Evolutionary conservation across 2,329 filamentous ascomycete genomes (phyloP).

Genomic region (Microcyclosporella mali): DNA sequence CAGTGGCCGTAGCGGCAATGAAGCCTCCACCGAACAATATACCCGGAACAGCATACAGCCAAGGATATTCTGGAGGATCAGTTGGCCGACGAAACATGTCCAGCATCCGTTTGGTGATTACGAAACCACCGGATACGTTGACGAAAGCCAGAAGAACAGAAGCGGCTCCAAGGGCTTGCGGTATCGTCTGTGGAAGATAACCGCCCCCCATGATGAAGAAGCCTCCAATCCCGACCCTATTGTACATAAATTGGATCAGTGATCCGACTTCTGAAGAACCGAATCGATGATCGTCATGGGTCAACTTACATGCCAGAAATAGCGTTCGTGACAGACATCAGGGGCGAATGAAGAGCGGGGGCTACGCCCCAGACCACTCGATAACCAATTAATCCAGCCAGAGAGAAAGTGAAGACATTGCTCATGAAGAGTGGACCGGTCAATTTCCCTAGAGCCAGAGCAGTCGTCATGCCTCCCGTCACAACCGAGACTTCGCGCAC

Average conservation of each 20-base stretch:
- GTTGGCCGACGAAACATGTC: slow-evolving; percentile 85
- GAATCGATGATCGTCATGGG: too few species aligned
- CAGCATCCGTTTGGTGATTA: slow-evolving; percentile 88
- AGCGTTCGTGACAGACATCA: slow-evolving; percentile 92
- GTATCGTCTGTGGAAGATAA: slow-evolving; percentile 68
- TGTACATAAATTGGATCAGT: too few species aligned
- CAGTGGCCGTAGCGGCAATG: slow-evolving; percentile 70
- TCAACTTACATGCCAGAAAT: slow-evolving; percentile 86
- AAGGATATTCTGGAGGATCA: slow-evolving; percentile 81
- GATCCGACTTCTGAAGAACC: too few species aligned
- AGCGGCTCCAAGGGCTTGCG: slow-evolving; percentile 68
- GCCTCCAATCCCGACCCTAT: slow-evolving; percentile 81
- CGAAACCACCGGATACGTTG: slow-evolving; percentile 82
- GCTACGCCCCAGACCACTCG: slow-evolving; percentile 81
- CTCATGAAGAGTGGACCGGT: slow-evolving; percentile 82
- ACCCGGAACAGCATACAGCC: slow-evolving; percentile 75
- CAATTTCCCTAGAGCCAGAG: slow-evolving; percentile 69
- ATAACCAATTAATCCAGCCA: slow-evolving; percentile 82
- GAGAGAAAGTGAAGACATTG: slow-evolving; percentile 76
- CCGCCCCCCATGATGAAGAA: slow-evolving; percentile 84
- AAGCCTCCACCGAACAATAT: slow-evolving; percentile 74
- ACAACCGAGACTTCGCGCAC: slow-evolving; percentile 68
- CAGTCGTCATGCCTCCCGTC: slow-evolving; percentile 70
- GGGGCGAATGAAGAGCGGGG: slow-evolving; percentile 75
- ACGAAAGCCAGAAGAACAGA: slow-evolving; percentile 83